Evolutionary conservation across 768 basidiomycete species (phyloP), one percentile per base, ranked within the genome.

Genomic region (Tylopilus cervinicoccineus): DNA sequence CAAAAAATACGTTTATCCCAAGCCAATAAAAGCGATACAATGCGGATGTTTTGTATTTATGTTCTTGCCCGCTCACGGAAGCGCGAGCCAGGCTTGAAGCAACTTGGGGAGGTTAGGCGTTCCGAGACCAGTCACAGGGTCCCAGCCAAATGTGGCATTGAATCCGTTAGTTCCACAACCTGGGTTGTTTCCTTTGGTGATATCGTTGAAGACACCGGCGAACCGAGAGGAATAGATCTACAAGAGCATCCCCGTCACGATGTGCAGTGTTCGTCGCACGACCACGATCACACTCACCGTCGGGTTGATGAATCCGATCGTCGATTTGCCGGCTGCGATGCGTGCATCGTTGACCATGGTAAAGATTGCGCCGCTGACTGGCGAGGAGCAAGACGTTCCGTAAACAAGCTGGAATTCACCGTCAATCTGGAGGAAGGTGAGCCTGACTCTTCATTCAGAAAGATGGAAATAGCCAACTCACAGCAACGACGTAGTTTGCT

Each of bases 81-180:
- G 60, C 2, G 39, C 52, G 27, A 75, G 42, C 72, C 72, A 74
- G 47, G 65, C 69, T 48, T 66, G 64, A 31, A 76, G 59, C 47
- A 86, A 63, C 48, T 72, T 73, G 39, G 69, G 57, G 61, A 81
- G 85, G 56, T 83, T 75, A 23, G 63, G 67, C 7, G 67, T 69
- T 13, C 69, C 67, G 1, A 65, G 51, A n/a, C 69, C 69, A 1
- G 67, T 69, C 41, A 70, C 67, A n/a, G 68, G 68, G 38, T 65
- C 62, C 60, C 60, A 66, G 1, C 64, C 62, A 5, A 26, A 14
- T 1, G 57, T 52, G 7, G 63, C 58, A 14, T 47, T 56, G 51
- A 50, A 67, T 12, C 68, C 65, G 1, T 38, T 36, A 3, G 67
- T 64, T 19, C 59, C 57, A 5, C 67, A 67, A 8, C 65, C 62